These are phyloP conservation scores for Leishmania martiniquensis DNA, from an alignment of 208 protist genomes.

Conservation along the genomic window DNA sequence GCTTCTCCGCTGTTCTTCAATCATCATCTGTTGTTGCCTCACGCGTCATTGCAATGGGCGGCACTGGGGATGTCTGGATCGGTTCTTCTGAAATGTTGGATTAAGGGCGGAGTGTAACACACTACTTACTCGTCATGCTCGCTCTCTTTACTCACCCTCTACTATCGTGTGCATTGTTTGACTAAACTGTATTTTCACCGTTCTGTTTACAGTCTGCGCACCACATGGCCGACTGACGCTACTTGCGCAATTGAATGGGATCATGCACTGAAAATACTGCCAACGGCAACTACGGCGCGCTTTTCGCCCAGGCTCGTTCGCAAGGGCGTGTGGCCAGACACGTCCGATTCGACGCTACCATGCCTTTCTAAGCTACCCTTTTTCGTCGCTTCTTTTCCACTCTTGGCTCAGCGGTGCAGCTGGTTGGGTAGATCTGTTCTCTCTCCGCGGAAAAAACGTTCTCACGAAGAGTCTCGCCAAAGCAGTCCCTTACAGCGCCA, in stretches of 20 bases:
- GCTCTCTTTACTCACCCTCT: not conserved
- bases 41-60: not conserved
- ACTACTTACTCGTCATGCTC: not conserved
- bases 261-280: not conserved
- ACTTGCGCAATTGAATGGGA: not conserved
- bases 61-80: not conserved
- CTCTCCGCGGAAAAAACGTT: conserved; percentile 40
- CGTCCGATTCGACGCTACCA: conserved; percentile 28
- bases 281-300: not conserved
- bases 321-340: conserved; percentile 13
- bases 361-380: conserved; percentile 23
- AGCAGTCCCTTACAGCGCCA: conserved; percentile 24
- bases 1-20: no score
- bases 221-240: not conserved
- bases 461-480: conserved; percentile 39
- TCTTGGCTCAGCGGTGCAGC: conserved; percentile 28
- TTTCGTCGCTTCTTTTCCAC: conserved; percentile 29
- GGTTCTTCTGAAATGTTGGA: not conserved
- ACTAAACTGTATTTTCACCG: not conserved
- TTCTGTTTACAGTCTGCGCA: not conserved
- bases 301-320: not conserved
- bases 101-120: not conserved
- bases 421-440: conserved; percentile 26
- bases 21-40: not conserved
- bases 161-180: not conserved